Evolutionary conservation across 2,329 filamentous ascomycete species (phyloP).

Genomic region (Elsinoe necatrix): DNA sequence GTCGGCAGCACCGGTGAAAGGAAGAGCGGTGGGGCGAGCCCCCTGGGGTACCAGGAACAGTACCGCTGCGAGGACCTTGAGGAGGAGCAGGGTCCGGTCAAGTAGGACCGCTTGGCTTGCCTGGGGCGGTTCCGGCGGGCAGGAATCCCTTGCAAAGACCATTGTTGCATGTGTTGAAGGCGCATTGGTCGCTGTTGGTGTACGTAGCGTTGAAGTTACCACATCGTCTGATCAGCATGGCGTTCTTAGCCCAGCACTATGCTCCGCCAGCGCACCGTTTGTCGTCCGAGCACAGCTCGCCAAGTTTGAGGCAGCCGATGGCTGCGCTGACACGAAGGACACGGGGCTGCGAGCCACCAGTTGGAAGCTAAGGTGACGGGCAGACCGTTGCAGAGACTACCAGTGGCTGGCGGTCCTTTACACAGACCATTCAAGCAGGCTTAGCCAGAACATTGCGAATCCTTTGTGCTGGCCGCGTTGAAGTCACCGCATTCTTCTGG

Average conservation of each 20-base stretch:
- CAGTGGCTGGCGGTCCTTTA: constrained; percentile 18
- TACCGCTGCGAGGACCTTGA: not conserved
- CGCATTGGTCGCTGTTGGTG: constrained; percentile 21
- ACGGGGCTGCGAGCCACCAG: constrained; percentile 19
- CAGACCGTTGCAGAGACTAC: constrained; percentile 21
- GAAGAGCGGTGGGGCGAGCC: not conserved
- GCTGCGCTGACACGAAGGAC: too few species aligned
- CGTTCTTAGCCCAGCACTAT: constrained; percentile 20
- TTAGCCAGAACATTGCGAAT: constrained; percentile 23
- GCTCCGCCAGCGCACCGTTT: constrained; percentile 20
- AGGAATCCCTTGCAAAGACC: constrained; percentile 22
- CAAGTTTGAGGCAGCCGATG: constrained; percentile 21
- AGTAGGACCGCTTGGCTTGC: not conserved
- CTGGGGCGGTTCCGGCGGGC: constrained; percentile 1
- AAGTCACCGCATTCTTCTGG: constrained; percentile 21
- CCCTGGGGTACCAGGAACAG: not conserved
- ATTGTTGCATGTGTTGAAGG: constrained; percentile 23
- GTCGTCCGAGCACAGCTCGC: constrained; percentile 18
- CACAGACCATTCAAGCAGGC: constrained; percentile 23
- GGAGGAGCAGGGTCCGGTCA: not conserved
- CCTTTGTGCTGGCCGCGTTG: constrained; percentile 21
- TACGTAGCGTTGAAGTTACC: constrained; percentile 22
- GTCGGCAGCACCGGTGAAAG: not conserved
- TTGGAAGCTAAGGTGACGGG: constrained; percentile 19
- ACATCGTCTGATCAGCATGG: constrained; percentile 16